These are phyloP conservation scores for Clonostachys solani DNA, from an alignment of 2,329 filamentous ascomycete species.

Conservation along the genomic window DNA sequence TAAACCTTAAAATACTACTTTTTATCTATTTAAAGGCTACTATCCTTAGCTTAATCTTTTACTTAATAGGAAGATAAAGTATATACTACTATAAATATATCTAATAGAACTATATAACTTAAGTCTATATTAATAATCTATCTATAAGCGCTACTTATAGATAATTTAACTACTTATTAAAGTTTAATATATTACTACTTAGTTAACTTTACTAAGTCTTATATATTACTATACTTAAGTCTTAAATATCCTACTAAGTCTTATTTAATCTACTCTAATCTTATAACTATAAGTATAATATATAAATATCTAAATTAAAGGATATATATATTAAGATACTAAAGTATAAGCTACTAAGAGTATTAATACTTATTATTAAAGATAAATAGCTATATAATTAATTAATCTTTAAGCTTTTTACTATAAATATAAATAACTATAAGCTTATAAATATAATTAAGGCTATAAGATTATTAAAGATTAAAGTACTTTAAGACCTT, in stretches of 20 bases:
- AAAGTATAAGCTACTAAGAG: not conserved
- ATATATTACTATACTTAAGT: too few relatives aligned
- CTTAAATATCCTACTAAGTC: too few relatives aligned
- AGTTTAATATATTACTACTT: not conserved
- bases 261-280: too few relatives aligned
- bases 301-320: too few relatives aligned
- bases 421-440: too few relatives aligned
- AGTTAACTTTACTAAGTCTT: too few relatives aligned
- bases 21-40: too few relatives aligned
- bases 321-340: not conserved
- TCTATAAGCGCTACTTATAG: not conserved
- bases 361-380: not conserved
- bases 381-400: not conserved
- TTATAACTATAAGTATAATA: too few relatives aligned
- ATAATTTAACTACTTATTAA: not conserved
- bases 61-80: too few relatives aligned
- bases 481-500: too few relatives aligned
- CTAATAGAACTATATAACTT: not conserved
- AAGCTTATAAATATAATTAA: not conserved
- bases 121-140: not conserved
- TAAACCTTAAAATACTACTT: too few relatives aligned
- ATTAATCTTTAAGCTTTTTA: not conserved
- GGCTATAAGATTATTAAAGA: not conserved
- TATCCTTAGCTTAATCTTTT: too few relatives aligned
- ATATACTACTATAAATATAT: not conserved